A percentile compares a stretch with the other conserved stretches of the same genome.
Evolutionary conservation across 164 flowering plant genomes (phyloP).

Genomic region (Cinnamomum micranthum): DNA sequence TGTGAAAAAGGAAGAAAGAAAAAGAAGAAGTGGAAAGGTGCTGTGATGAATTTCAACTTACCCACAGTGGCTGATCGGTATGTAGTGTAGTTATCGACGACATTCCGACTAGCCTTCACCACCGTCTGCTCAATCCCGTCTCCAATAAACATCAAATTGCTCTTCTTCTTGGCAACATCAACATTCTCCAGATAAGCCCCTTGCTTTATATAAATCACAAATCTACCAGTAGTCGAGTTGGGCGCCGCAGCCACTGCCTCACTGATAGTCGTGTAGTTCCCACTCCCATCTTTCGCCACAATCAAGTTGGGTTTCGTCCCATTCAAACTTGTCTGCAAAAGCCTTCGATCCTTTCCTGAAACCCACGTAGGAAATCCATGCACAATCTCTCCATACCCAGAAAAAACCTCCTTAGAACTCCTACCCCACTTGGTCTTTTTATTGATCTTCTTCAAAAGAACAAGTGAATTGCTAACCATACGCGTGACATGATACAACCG

Average conservation of each 20-base stretch:
- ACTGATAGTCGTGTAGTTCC: conserved; percentile 65
- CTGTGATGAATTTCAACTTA: conserved; percentile 25
- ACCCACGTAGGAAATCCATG: conserved; percentile 74
- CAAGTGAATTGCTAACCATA: conserved; percentile 69
- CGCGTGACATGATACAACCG: conserved; percentile 36
- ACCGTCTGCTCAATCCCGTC: conserved; percentile 89
- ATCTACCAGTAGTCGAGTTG: conserved; percentile 43
- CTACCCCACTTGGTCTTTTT: background rate
- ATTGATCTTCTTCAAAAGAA: conserved; percentile 49
- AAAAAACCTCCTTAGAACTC: conserved; percentile 23
- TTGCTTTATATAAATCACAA: conserved; percentile 75
- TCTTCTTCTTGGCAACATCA: conserved; percentile 58
- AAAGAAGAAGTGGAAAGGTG: background rate
- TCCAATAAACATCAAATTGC: conserved; percentile 71
- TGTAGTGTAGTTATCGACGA: conserved; percentile 80
- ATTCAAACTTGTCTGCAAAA: conserved; percentile 41
- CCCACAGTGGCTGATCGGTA: conserved; percentile 93
- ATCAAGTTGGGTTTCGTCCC: conserved; percentile 32
- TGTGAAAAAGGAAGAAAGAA: background rate
- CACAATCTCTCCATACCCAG: conserved; percentile 34
- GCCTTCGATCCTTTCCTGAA: conserved; percentile 37
- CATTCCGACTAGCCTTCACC: conserved; percentile 70
- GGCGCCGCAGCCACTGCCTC: conserved; percentile 83
- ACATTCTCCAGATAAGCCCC: conserved; percentile 84
- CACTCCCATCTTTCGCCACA: conserved; percentile 90